Conservation (phyloP, 164 flowering plant genomes). For the Piper longum region DNA sequence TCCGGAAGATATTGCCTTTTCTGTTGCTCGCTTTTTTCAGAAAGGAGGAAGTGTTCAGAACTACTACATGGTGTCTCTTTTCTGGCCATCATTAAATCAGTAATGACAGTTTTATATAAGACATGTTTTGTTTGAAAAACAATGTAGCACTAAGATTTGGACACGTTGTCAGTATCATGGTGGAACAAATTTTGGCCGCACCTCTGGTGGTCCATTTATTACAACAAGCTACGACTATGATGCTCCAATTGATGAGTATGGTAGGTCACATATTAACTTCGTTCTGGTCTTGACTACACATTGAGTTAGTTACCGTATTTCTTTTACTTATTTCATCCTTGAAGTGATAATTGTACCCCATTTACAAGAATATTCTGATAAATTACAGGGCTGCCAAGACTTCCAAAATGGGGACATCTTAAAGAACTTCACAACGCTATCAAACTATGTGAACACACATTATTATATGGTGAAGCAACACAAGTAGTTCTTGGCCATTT, state of each 20-base stretch:
- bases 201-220: constrained; percentile 53
- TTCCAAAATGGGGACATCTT: constrained; percentile 98
- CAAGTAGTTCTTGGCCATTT: constrained; percentile 56
- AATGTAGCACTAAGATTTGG: not conserved
- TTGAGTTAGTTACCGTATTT: not conserved
- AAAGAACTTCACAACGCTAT: constrained; percentile 80
- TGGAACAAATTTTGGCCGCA: constrained; percentile 97
- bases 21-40: constrained; percentile 96
- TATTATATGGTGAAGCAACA: constrained; percentile 41
- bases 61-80: constrained; percentile 69
- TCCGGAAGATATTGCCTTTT: constrained; percentile 77
- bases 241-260: constrained; percentile 99
- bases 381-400: constrained; percentile 62
- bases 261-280: constrained; percentile 18
- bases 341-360: not conserved
- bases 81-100: not conserved
- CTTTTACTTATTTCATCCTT: not conserved
- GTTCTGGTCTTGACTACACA: not conserved
- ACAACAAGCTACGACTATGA: constrained; percentile 98
- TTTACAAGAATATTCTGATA: not conserved
- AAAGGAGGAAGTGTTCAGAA: constrained; percentile 90
- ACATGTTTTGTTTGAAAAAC: not conserved
- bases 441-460: constrained; percentile 53
- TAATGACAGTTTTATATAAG: not conserved
- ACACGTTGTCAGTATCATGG: constrained; percentile 68